phyloP scores from a whole-genome alignment of 441 rosid genomes.

The Manihot esculenta region DNA sequence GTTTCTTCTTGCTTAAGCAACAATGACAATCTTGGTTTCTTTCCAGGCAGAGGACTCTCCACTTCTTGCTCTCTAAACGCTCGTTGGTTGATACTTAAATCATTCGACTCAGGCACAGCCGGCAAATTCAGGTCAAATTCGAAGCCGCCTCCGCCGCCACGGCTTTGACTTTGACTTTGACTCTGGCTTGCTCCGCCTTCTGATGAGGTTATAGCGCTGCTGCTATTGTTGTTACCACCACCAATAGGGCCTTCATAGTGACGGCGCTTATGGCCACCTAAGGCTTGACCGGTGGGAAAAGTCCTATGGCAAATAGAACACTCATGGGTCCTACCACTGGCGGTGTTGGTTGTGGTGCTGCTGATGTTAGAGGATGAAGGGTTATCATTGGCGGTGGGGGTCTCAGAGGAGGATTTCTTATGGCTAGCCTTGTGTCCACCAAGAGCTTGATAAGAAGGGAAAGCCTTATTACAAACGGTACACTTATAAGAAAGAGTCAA shows the following conservation, averaged over 20 bases:
- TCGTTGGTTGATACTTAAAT: background rate
- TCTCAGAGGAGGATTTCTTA: conserved; percentile 38
- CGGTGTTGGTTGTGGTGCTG: conserved; percentile 16
- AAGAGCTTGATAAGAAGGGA: conserved; percentile 75
- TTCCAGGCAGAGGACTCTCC: conserved; percentile 56
- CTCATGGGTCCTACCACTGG: conserved; percentile 53
- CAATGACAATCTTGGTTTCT: conserved; percentile 45
- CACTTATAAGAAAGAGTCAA: conserved; percentile 51
- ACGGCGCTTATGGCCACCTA: conserved; percentile 86
- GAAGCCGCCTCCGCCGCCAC: conserved; percentile 21
- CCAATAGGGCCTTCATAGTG: conserved; percentile 67
- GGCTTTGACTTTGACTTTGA: conserved; percentile 36
- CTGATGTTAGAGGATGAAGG: conserved; percentile 25
- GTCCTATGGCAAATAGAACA: conserved; percentile 72
- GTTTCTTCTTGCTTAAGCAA: conserved; percentile 33
- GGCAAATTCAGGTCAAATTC: conserved; percentile 63
- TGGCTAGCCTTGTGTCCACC: conserved; percentile 95
- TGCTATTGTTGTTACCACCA: conserved; percentile 10
- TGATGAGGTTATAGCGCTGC: conserved; percentile 26
- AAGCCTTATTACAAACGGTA: conserved; percentile 65
- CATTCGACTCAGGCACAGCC: conserved; percentile 43
- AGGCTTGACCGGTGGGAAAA: conserved; percentile 80
- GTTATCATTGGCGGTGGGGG: conserved; percentile 21
- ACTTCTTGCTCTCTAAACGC: conserved; percentile 51
- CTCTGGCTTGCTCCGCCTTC: conserved; percentile 38